These are phyloP conservation scores for Aphanomyces astaci DNA, from an alignment of 352 stramenopile species.

Conservation along the genomic window DNA sequence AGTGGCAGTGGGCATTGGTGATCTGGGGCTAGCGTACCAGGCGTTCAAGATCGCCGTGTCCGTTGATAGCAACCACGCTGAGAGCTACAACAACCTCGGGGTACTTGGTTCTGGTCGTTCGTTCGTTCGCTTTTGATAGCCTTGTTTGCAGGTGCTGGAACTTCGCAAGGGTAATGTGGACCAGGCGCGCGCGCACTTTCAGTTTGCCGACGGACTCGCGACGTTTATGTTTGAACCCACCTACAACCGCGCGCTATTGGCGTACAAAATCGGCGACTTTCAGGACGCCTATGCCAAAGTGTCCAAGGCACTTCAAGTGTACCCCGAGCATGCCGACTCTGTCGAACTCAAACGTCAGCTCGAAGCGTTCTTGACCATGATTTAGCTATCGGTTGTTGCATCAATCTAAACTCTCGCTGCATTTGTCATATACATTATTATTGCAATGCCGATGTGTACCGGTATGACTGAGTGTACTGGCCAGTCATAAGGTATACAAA, in stretches of 20 bases:
- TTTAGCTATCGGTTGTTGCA: no score
- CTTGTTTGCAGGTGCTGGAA: slow-evolving; percentile 53
- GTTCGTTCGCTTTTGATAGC: no score
- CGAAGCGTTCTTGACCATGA: slow-evolving; percentile 29
- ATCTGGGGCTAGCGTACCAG: slow-evolving; percentile 89
- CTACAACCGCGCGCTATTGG: slow-evolving; percentile 87
- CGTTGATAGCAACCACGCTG: slow-evolving; percentile 86
- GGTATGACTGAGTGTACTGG: no score
- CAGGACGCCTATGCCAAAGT: slow-evolving; percentile 84
- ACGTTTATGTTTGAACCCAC: slow-evolving; percentile 88
- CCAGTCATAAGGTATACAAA: no score
- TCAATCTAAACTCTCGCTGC: no score
- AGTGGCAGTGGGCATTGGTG: slow-evolving; percentile 87
- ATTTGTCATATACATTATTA: no score
- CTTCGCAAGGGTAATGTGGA: slow-evolving; percentile 84
- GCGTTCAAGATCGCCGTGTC: slow-evolving; percentile 90
- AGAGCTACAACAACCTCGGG: slow-evolving; percentile 88
- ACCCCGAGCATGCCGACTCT: slow-evolving; percentile 80
- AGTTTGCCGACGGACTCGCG: slow-evolving; percentile 63
- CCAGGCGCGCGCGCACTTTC: slow-evolving; percentile 76
- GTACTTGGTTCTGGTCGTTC: no score
- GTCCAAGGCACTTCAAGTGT: slow-evolving; percentile 66
- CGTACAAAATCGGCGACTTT: slow-evolving; percentile 88
- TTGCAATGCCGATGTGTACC: no score
- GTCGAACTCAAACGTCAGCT: slow-evolving; percentile 85